A percentile compares a stretch with the other conserved stretches of the same genome.
These are phyloP conservation scores for Solanum neorickii DNA, from an alignment of 257 asterid genomes.

Conservation along the genomic window DNA sequence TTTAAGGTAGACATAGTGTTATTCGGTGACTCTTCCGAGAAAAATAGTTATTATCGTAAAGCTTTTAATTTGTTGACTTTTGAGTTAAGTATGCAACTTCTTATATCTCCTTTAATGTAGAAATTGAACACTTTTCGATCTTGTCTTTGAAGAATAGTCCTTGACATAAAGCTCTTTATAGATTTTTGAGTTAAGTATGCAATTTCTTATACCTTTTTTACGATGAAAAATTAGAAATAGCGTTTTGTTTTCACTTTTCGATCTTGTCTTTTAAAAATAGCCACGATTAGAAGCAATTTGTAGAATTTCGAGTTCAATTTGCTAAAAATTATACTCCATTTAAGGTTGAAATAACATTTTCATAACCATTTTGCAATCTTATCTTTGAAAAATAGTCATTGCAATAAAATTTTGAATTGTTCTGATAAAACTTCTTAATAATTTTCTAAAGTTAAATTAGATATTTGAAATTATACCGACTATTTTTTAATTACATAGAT, in stretches of 20 bases:
- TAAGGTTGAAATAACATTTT: too few species aligned
- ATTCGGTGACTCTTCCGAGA: too few species aligned
- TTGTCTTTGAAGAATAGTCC: not conserved
- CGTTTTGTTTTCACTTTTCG: not conserved
- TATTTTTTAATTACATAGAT: not conserved
- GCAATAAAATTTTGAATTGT: not conserved
- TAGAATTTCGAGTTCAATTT: too few species aligned
- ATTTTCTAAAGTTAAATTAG: not conserved
- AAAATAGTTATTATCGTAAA: too few species aligned
- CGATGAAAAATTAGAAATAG: not conserved
- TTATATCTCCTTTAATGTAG: not conserved
- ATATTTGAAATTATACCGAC: not conserved
- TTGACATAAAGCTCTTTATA: not conserved
- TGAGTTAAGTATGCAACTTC: too few species aligned
- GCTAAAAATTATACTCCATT: too few species aligned
- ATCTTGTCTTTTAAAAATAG: not conserved
- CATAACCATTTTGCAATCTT: not conserved
- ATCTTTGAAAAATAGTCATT: not conserved
- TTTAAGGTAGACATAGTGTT: not conserved
- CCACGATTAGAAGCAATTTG: too few species aligned
- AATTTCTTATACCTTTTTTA: not conserved
- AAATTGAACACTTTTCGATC: not conserved
- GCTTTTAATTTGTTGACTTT: too few species aligned
- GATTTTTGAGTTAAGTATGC: not conserved
- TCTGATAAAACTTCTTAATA: not conserved